These are phyloP conservation scores for Mycena vulgaris DNA, from an alignment of 768 basidiomycete species.

Conservation along the genomic window DNA sequence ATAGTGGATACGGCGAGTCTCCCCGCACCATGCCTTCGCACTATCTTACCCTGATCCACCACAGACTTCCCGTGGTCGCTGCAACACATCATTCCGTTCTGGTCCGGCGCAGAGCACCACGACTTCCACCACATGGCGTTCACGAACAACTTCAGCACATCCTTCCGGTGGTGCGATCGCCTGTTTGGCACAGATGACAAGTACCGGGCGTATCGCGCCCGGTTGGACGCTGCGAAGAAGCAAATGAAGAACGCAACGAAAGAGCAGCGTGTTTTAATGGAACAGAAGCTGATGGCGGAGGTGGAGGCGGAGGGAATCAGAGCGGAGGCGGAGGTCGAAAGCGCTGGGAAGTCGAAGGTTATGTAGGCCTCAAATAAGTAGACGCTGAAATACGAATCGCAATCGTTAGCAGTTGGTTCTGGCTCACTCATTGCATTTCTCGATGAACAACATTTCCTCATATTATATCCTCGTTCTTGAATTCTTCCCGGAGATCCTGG, in stretches of 20 bases:
- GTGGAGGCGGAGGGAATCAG: slow-evolving; percentile 81
- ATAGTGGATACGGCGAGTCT: slow-evolving; percentile 94
- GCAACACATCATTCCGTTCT: slow-evolving; percentile 93
- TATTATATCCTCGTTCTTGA: too few relatives aligned
- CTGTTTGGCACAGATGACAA: slow-evolving; percentile 92
- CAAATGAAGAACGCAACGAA: slow-evolving; percentile 67
- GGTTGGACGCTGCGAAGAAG: slow-evolving; percentile 74
- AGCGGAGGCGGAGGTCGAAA: slow-evolving; percentile 75
- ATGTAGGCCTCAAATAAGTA: too few relatives aligned
- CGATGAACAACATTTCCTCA: too few relatives aligned
- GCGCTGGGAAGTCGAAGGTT: too few relatives aligned
- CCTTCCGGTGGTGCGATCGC: slow-evolving; percentile 95
- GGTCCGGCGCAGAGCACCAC: slow-evolving; percentile 98
- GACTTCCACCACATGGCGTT: slow-evolving; percentile 99
- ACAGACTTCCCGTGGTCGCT: slow-evolving; percentile 98
- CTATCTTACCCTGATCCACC: neutral
- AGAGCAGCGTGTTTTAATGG: slow-evolving; percentile 68
- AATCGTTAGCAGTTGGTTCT: too few relatives aligned
- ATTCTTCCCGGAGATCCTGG: too few relatives aligned
- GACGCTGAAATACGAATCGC: too few relatives aligned
- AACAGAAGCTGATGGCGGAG: slow-evolving; percentile 76
- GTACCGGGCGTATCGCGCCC: slow-evolving; percentile 85
- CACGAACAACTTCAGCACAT: slow-evolving; percentile 93
- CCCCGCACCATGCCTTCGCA: neutral
- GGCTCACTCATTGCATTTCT: too few relatives aligned